Conservation (phyloP, 345 rosid species). For the Tarenaya hassleriana region DNA sequence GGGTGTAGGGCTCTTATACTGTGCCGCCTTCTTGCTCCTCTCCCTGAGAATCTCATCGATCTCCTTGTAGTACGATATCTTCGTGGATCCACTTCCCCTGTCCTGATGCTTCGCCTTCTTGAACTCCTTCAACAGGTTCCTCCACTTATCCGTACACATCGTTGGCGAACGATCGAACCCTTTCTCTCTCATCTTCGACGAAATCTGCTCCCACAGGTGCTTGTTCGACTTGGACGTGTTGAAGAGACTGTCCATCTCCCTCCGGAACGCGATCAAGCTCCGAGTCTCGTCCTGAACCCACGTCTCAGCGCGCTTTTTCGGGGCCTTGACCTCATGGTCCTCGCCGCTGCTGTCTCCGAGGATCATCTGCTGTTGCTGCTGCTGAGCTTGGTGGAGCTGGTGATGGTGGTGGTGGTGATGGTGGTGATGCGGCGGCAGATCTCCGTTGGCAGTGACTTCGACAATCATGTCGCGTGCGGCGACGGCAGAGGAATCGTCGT, state of each 20-base stretch:
- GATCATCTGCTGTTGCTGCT: conserved; percentile 54
- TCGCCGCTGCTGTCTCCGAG: conserved; percentile 82
- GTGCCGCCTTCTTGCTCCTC: conserved; percentile 39
- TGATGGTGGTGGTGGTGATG: conserved; percentile 26
- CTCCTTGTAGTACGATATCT: conserved; percentile 70
- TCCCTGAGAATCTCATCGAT: conserved; percentile 73
- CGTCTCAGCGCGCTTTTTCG: conserved; percentile 97
- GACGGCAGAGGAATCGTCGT: conserved; percentile 32
- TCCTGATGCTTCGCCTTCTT: conserved; percentile 70
- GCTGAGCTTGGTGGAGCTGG: conserved; percentile 22
- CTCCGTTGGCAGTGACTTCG: conserved; percentile 62
- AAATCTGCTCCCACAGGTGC: conserved; percentile 94
- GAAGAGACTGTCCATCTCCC: conserved; percentile 87
- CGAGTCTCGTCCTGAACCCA: conserved; percentile 99
- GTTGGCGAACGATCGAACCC: conserved; percentile 97
- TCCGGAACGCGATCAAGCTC: conserved; percentile 58
- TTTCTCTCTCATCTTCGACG: conserved; percentile 81
- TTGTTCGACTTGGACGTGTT: conserved; percentile 96
- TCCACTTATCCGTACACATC: conserved; percentile 93
- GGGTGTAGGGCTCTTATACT: conserved; percentile 45
- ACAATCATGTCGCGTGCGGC: conserved; percentile 66
- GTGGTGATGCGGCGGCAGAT: conserved; percentile 33
- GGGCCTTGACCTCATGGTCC: conserved; percentile 73
- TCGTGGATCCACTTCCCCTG: conserved; percentile 54
- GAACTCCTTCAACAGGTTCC: conserved; percentile 72